Evolutionary conservation across 768 basidiomycete genomes (phyloP).

Genomic region (Hysterangium stoloniferum): DNA sequence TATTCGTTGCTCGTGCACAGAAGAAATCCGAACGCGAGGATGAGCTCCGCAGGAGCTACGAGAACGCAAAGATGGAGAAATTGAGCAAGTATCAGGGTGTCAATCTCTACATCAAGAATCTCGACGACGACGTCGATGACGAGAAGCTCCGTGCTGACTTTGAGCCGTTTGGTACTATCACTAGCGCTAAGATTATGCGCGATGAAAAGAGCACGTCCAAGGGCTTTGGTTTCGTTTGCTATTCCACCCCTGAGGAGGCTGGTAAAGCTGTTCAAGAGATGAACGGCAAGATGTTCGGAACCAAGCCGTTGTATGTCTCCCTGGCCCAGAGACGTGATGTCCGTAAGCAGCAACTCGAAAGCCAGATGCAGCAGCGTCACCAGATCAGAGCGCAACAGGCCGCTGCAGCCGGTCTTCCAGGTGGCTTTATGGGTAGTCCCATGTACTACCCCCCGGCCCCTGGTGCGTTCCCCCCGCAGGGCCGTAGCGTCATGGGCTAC

Average conservation of each 20-base stretch:
- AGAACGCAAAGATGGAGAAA: slow-evolving; percentile 95
- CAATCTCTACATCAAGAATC: slow-evolving; percentile 99
- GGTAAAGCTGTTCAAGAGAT: slow-evolving; percentile 99
- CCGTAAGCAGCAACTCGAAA: slow-evolving; percentile 96
- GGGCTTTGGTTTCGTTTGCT: slow-evolving; percentile 99
- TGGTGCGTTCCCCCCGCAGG: slow-evolving; percentile 70
- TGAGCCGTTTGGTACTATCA: slow-evolving; percentile 94
- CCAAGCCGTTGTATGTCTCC: slow-evolving; percentile 97
- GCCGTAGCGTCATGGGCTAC: slow-evolving; percentile 73
- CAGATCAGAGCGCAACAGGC: slow-evolving; percentile 96
- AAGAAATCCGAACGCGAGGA: slow-evolving; percentile 99
- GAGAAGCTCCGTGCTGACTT: slow-evolving; percentile 96
- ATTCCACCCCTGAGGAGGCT: slow-evolving; percentile 95
- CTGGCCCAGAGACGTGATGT: slow-evolving; percentile 98
- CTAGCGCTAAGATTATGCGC: slow-evolving; percentile 98
- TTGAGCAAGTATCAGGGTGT: slow-evolving; percentile 97
- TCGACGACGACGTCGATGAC: slow-evolving; percentile 97
- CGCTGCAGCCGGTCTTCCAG: slow-evolving; percentile 75
- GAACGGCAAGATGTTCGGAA: slow-evolving; percentile 99
- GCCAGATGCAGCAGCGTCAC: slow-evolving; percentile 96
- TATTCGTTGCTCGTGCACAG: slow-evolving; percentile 94
- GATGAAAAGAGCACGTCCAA: slow-evolving; percentile 91
- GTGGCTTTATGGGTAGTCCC: slow-evolving; percentile 73
- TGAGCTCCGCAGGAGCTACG: slow-evolving; percentile 87
- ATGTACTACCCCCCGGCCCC: slow-evolving; percentile 77